phyloP scores from a whole-genome alignment of 1,139 yeast genomes.

The Saccharomyces hybrid region DNA sequence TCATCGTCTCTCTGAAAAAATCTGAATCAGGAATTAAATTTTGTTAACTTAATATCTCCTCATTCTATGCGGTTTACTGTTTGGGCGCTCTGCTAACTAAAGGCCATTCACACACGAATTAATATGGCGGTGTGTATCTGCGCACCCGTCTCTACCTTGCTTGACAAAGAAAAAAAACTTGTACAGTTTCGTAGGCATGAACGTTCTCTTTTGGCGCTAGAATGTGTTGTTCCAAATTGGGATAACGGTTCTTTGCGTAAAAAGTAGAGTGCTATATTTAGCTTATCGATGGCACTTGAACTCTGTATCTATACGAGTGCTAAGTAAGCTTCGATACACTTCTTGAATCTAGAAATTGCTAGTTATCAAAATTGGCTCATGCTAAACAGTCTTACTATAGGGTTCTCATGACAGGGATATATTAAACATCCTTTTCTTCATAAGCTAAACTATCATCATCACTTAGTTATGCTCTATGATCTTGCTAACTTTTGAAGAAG shows the following conservation, averaged over 20 bases:
- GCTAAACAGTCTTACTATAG: too few species aligned
- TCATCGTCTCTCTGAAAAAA: not conserved
- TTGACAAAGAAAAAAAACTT: not conserved
- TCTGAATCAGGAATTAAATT: not conserved
- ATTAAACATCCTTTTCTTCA: too few species aligned
- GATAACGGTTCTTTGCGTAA: not conserved
- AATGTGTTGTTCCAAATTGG: not conserved
- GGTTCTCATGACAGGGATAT: too few species aligned
- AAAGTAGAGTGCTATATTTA: not conserved
- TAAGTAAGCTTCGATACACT: too few species aligned
- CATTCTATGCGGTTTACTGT: not conserved
- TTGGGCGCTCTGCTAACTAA: not conserved
- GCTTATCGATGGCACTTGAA: not conserved
- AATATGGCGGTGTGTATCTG: too few species aligned
- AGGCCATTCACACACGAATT: not conserved
- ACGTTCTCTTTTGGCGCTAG: not conserved
- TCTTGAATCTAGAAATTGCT: too few species aligned
- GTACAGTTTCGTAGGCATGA: not conserved
- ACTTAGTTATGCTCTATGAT: too few species aligned
- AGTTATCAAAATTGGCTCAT: too few species aligned
- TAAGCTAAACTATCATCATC: too few species aligned
- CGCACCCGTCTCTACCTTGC: not conserved
- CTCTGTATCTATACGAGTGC: too few species aligned
- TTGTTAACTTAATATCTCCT: not conserved
- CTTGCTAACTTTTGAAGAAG: too few species aligned